Percentiles rank a stretch among this genome's conserved stretches.
These are phyloP conservation scores for Kandelia obovata DNA, from an alignment of 345 rosid species.

Conservation along the genomic window DNA sequence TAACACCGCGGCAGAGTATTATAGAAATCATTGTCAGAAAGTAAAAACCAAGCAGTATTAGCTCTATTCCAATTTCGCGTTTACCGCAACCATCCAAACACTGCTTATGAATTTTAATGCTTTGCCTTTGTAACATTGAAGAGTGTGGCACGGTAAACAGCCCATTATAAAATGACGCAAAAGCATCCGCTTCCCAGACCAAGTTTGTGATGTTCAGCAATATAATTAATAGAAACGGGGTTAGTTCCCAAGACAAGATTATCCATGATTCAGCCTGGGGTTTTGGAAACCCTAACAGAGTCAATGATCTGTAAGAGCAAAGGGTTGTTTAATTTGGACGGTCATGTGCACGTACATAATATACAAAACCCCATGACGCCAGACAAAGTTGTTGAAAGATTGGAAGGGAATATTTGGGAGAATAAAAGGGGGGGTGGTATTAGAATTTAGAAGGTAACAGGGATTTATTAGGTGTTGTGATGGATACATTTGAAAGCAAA, in stretches of 20 bases:
- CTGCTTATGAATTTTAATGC: constrained; percentile 23
- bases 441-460: constrained; percentile 41
- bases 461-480: constrained; percentile 20
- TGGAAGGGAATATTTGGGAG: constrained; percentile 69
- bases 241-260: constrained; percentile 17
- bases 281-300: constrained; percentile 26
- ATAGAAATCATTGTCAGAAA: neutral
- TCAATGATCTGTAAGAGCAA: constrained; percentile 4
- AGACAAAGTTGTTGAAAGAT: constrained; percentile 32
- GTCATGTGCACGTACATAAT: constrained; percentile 19
- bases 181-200: constrained; percentile 3
- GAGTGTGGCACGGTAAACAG: constrained; percentile 10
- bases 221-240: constrained; percentile 20
- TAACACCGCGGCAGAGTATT: too few relatives aligned
- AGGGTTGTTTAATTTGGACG: neutral
- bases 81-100: constrained; percentile 20
- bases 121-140: constrained; percentile 9
- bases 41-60: neutral
- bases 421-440: constrained; percentile 39
- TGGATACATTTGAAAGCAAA: constrained; percentile 38
- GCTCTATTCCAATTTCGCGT: constrained; percentile 7
- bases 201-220: constrained; percentile 6
- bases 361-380: constrained; percentile 29
- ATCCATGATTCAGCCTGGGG: constrained; percentile 39
- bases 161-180: constrained; percentile 10